Conservation (phyloP, 2,329 filamentous ascomycete genomes). For the Aspergillus amoenus region DNA sequence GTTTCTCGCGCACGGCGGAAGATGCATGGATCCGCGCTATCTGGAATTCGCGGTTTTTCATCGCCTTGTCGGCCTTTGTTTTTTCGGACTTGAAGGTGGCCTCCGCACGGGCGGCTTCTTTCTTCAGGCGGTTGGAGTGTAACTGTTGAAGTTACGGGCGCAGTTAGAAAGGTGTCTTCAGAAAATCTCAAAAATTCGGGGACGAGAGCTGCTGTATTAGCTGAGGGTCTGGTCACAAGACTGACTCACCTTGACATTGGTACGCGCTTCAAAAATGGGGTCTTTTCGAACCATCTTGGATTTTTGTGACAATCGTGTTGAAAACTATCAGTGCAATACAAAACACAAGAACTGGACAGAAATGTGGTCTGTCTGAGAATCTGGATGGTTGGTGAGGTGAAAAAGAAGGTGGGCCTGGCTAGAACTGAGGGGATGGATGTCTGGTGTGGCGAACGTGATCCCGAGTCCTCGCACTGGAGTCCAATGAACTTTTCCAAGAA, state of each 20-base stretch:
- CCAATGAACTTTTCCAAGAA: no score
- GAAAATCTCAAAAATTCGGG: not conserved
- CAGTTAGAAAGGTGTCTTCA: not conserved
- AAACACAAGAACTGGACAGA: not conserved
- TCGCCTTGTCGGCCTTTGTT: constrained; percentile 48
- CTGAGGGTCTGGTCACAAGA: not conserved
- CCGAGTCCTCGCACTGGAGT: constrained; percentile 1
- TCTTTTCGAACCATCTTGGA: constrained; percentile 41
- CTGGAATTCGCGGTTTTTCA: constrained; percentile 50
- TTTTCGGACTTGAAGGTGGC: constrained; percentile 49
- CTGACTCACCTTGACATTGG: constrained; percentile 41
- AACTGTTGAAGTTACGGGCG: constrained; percentile 28
- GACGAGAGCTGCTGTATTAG: not conserved
- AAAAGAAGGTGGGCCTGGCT: constrained; percentile 5
- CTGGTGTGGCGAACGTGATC: constrained; percentile 24
- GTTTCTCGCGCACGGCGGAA: constrained; percentile 47
- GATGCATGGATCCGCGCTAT: constrained; percentile 51
- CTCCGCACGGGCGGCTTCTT: constrained; percentile 48
- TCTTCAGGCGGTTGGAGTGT: constrained; percentile 49
- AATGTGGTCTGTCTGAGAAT: not conserved
- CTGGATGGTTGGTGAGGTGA: not conserved
- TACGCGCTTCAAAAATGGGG: constrained; percentile 43
- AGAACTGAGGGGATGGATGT: constrained; percentile 8
- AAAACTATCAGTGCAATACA: not conserved
- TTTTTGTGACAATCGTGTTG: not conserved